Evolutionary conservation across 371 early-diverging fungal genomes (phyloP), one percentile per base, ranked within the genome.

Genomic region (Mortierella sp.): DNA sequence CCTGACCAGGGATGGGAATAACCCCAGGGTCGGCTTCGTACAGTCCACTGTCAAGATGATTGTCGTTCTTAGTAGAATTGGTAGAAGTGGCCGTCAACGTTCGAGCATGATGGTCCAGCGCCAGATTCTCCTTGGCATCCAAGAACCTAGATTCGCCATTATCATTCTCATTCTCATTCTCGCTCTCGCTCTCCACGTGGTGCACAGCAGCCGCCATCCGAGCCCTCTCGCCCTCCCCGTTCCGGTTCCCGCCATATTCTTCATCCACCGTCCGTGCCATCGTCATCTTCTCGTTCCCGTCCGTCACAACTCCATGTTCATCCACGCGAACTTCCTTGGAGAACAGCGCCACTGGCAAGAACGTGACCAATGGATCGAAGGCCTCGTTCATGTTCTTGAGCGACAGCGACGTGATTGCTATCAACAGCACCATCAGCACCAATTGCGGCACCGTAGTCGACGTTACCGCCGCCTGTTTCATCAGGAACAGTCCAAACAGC

Each of bases 401-500:
- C 1, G 85, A 79, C 39, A 83, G 76, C 10, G 80, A 64, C 1
- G 88, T 89, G 56, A 72, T 54, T 14, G 85, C 62, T 46, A 92
- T 64, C 0, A 85, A 60, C 28, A 87, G 71, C 40, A 88, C 72
- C 69, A 88, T 77, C 8, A 92, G 73, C 19, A 83, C 80, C 57
- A 86, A 66, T 60, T 85, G 88, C 22, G 82, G 83, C 22, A 64
- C 51, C 34, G 81, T 43, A 1, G 58, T 37, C 3, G 25, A 40
- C 6, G 78, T 64, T 10, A 77, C 63, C n/a, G 71, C 41, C 1
- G 46, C 31, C 25, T 60, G 53, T 56, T 86, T 83, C 54, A 91
- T 81, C 31, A 89, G 82, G 78, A 92, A 90, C 43, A 92, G 71
- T 19, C 91, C 90, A 60, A 90, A 81, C 81, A 91, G 82, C 13